Evolutionary conservation across 352 stramenopile genomes (phyloP).

Genomic region (Aphanomyces cochlioides): DNA sequence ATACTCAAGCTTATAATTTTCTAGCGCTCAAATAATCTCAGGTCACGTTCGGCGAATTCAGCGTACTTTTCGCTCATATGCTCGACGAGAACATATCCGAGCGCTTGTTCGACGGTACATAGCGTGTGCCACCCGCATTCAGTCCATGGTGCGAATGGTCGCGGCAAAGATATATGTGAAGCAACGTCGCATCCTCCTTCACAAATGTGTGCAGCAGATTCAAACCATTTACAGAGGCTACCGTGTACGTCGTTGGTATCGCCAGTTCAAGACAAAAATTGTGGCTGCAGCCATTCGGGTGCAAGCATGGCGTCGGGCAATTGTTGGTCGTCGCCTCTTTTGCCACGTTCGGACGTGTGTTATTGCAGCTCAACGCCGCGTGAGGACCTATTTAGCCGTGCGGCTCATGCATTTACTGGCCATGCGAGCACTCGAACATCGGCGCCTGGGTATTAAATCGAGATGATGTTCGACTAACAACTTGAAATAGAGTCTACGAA

Average conservation of each 20-base stretch:
- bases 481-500: slow-evolving; percentile 33
- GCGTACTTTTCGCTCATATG: slow-evolving; percentile 46
- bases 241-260: slow-evolving; percentile 41
- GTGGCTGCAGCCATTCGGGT: slow-evolving; percentile 1
- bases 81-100: slow-evolving; percentile 30
- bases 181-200: slow-evolving; percentile 36
- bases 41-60: slow-evolving; percentile 45
- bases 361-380: background rate
- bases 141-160: slow-evolving; percentile 28
- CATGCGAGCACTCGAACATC: background rate
- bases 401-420: background rate
- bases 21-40: slow-evolving; percentile 10
- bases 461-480: slow-evolving; percentile 26
- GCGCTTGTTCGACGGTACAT: background rate
- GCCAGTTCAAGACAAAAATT: slow-evolving; percentile 26
- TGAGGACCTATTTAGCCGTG: slow-evolving; percentile 3
- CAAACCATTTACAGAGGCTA: slow-evolving; percentile 60
- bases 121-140: slow-evolving; percentile 7
- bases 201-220: slow-evolving; percentile 40
- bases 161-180: slow-evolving; percentile 34
- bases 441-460: slow-evolving; percentile 19
- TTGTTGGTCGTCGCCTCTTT: background rate
- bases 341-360: background rate
- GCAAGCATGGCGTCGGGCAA: slow-evolving; percentile 10
- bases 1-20: background rate